Conservation (phyloP, 202 grass and related monocot species). For the Setaria italica region DNA sequence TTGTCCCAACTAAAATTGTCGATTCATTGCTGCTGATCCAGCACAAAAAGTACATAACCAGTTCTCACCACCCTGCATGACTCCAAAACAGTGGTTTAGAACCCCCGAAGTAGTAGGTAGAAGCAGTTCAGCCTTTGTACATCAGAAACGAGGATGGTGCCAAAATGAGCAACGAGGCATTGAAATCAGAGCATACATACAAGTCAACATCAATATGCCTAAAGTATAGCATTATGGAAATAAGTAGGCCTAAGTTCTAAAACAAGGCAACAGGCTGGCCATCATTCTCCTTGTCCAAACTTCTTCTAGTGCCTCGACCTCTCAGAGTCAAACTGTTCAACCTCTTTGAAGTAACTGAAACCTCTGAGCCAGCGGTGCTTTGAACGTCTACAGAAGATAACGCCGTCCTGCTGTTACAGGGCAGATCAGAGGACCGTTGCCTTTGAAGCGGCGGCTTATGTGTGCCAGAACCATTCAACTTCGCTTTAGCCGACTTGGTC, state of each 20-base stretch:
- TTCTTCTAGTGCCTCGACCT: slow-evolving; percentile 57
- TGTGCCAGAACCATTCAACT: slow-evolving; percentile 41
- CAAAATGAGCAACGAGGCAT: slow-evolving; percentile 55
- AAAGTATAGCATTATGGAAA: slow-evolving; percentile 31
- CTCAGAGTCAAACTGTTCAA: slow-evolving; percentile 54
- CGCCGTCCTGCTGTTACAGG: slow-evolving; percentile 38
- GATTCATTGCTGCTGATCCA: background rate
- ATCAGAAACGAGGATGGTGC: slow-evolving; percentile 22
- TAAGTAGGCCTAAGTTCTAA: slow-evolving; percentile 34
- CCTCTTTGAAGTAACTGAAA: slow-evolving; percentile 57
- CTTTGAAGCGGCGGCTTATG: slow-evolving; percentile 46
- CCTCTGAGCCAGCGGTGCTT: slow-evolving; percentile 60
- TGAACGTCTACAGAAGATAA: slow-evolving; percentile 66
- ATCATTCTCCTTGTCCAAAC: slow-evolving; percentile 70
- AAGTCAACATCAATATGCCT: slow-evolving; percentile 42
- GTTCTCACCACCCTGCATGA: background rate
- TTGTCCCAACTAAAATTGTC: background rate
- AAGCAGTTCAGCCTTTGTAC: slow-evolving; percentile 29
- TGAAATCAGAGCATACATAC: slow-evolving; percentile 50
- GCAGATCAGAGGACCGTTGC: slow-evolving; percentile 43
- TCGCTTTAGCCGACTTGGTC: slow-evolving; percentile 79
- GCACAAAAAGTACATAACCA: background rate
- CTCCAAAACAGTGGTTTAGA: slow-evolving; percentile 8
- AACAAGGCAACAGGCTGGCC: slow-evolving; percentile 40
- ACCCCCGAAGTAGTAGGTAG: background rate